A percentile compares a stretch with the other conserved stretches of the same genome.
These are phyloP conservation scores for Pyrenochaeta sp. DNA, from an alignment of 2,329 filamentous ascomycete genomes.

Conservation along the genomic window DNA sequence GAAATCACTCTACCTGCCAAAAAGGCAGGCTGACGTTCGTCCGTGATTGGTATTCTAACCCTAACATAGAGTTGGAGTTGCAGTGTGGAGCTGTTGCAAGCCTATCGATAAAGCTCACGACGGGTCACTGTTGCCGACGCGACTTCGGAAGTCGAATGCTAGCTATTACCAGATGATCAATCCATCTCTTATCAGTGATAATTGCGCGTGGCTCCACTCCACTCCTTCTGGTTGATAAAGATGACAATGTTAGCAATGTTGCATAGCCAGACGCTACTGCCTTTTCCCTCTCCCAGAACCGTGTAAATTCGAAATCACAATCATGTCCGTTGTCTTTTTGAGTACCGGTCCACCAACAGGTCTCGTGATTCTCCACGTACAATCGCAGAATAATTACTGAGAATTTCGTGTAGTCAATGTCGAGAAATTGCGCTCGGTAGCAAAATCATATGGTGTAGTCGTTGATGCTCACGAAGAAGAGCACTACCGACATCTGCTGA, in stretches of 20 bases:
- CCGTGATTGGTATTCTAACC: too few species aligned
- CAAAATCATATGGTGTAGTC: conserved; percentile 20
- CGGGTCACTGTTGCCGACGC: not conserved
- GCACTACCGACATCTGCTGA: conserved; percentile 33
- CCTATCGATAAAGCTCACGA: conserved; percentile 1
- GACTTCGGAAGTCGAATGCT: not conserved
- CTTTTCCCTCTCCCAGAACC: not conserved
- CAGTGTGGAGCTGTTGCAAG: not conserved
- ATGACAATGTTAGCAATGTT: not conserved
- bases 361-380: conserved; percentile 1
- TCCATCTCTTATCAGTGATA: not conserved
- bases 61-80: not conserved
- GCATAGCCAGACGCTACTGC: not conserved
- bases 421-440: conserved; percentile 21
- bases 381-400: not conserved
- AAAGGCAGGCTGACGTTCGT: too few species aligned
- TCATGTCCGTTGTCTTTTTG: conserved; percentile 31
- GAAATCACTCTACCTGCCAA: too few species aligned
- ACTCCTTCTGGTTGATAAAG: not conserved
- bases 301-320: not conserved
- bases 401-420: conserved; percentile 12
- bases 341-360: conserved; percentile 23
- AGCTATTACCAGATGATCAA: not conserved
- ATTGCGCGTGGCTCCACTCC: not conserved
- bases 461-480: conserved; percentile 21